Evolutionary conservation across 2,329 filamentous ascomycete genomes (phyloP).

Genomic region (Pseudogymnoascus sp.): DNA sequence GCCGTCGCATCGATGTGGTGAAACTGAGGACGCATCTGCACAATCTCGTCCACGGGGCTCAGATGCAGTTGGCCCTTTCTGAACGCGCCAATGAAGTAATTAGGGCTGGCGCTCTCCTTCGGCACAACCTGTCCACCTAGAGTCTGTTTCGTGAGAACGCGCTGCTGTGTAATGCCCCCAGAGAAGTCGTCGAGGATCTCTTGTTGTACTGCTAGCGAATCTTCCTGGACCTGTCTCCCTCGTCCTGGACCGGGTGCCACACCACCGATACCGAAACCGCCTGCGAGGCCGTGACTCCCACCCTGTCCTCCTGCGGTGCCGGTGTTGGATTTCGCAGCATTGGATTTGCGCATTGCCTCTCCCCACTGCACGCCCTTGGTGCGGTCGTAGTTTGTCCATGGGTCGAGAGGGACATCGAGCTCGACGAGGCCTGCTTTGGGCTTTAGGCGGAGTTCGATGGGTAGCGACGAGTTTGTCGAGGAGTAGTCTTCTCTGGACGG

Average conservation of each 20-base stretch:
- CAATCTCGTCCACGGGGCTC: slow-evolving; percentile 71
- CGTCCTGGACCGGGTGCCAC: slow-evolving; percentile 28
- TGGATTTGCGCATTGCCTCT: slow-evolving; percentile 56
- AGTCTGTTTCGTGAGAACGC: slow-evolving; percentile 72
- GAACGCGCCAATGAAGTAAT: slow-evolving; percentile 93
- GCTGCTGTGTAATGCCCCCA: slow-evolving; percentile 60
- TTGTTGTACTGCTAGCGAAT: slow-evolving; percentile 36
- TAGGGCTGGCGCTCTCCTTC: slow-evolving; percentile 48
- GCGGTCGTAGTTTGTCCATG: slow-evolving; percentile 66
- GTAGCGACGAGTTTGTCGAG: slow-evolving; percentile 45
- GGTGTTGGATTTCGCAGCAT: slow-evolving; percentile 37
- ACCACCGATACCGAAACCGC: slow-evolving; percentile 60
- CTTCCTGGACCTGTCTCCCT: slow-evolving; percentile 37
- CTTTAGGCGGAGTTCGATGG: slow-evolving; percentile 75
- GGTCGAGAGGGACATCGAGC: slow-evolving; percentile 77
- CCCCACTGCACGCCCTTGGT: slow-evolving; percentile 79
- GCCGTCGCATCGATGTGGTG: slow-evolving; percentile 83
- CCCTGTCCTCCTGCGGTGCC: slow-evolving; percentile 51
- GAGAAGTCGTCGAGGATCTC: slow-evolving; percentile 48
- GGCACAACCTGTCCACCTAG: slow-evolving; percentile 71
- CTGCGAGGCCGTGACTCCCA: slow-evolving; percentile 62
- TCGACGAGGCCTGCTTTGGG: slow-evolving; percentile 75
- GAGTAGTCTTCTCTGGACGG: slow-evolving; percentile 51
- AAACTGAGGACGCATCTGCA: slow-evolving; percentile 84
- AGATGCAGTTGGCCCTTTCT: slow-evolving; percentile 78